Evolutionary conservation across 257 asterid species (phyloP).

Genomic region (Craterostigma plantagineum): DNA sequence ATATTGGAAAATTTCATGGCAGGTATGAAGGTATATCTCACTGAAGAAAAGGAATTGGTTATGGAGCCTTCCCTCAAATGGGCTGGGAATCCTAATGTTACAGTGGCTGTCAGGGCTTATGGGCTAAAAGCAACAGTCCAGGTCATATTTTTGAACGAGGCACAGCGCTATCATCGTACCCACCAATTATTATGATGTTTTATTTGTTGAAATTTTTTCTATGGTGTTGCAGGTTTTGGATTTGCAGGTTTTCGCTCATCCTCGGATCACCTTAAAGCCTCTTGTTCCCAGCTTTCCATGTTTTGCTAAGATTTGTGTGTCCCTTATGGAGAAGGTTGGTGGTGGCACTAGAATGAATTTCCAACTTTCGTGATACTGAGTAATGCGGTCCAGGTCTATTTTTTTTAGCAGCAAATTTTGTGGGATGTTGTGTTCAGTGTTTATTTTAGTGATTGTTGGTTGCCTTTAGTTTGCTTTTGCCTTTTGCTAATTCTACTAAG

Average conservation of each 20-base stretch:
- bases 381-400: too few relatives aligned
- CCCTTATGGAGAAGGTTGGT: constrained; percentile 56
- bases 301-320: constrained; percentile 39
- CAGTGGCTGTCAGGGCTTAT: constrained; percentile 57
- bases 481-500: background rate
- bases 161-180: too few relatives aligned
- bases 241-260: constrained; percentile 82
- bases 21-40: constrained; percentile 17
- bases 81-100: constrained; percentile 91
- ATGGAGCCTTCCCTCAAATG: constrained; percentile 96
- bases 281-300: constrained; percentile 99
- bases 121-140: constrained; percentile 85
- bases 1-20: background rate
- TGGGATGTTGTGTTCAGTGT: too few relatives aligned
- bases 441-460: constrained; percentile 13
- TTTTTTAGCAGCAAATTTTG: too few relatives aligned
- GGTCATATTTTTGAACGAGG: constrained; percentile 23
- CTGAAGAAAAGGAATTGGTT: constrained; percentile 67
- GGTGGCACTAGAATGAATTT: background rate
- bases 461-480: constrained; percentile 3
- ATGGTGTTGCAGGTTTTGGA: constrained; percentile 60
- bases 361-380: too few relatives aligned
- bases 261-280: constrained; percentile 93
- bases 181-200: too few relatives aligned
- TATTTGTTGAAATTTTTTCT: background rate